Base-by-base conservation (phyloP, 1,284 basidiomycete species). In the Leccinum idahoense region DNA sequence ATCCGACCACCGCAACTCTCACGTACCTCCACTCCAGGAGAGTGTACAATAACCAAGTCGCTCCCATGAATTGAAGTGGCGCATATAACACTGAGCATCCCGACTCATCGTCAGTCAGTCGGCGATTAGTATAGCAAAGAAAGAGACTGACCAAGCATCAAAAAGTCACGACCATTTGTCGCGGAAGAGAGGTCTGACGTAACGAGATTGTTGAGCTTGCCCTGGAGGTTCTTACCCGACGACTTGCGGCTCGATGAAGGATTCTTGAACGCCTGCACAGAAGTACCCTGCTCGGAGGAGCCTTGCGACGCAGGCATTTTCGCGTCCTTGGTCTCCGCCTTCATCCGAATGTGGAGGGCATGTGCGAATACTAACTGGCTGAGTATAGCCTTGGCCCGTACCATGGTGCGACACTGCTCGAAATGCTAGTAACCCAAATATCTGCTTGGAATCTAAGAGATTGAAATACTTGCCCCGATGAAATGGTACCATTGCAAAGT, bases 401-500 rank as follows among this genome's bases (percentile, higher is more conserved):
- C 58, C 58, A 59, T 51, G 4, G 58, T 46, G 10, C 58, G 44
- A 32, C 58, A 49, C 58, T 59, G n/a, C 11, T 29, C 26, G 12
- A 23, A 59, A 32, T 39, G n/a, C n/a, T 8, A 49, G 26, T 18
- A 14, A 29, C 29, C 58, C 11, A 18, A 29, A 15, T 15, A 14
- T 18, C 18, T 49, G 6, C 5, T 35, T 59, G 10, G 6, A 49
- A 20, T 49, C 20, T 4, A 41, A 44, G 41, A 18, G 7, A 32
- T 49, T 7, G 15, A 14, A 23, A 51, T 23, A 58, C 58, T 46
- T 29, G 7, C 58, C n/a, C 58, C 58, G n/a, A 46, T 58, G 37
- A 57, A 56, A 32, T 56, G 39, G 39, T 60, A 57, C 60, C 60
- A 60, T 12, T 60, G 60, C 32, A 32, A 32, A 35, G 60, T 51